These are phyloP conservation scores for Auricularia cornea DNA, from an alignment of 768 basidiomycete species.

Conservation along the genomic window DNA sequence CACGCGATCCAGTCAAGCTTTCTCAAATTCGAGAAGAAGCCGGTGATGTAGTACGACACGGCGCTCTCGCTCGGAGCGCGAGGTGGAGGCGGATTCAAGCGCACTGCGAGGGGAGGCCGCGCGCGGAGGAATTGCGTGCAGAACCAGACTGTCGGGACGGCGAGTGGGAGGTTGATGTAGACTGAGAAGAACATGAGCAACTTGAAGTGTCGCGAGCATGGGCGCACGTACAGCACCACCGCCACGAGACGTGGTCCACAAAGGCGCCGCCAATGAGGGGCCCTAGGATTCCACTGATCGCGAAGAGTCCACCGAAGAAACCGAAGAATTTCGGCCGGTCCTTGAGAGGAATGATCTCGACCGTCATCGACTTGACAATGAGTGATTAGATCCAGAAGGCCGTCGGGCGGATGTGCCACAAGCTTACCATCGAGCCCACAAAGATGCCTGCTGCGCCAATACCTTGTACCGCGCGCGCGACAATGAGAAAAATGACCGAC, in stretches of 20 bases:
- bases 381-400: neutral
- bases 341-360: constrained; percentile 1
- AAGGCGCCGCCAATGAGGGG: constrained; percentile 29
- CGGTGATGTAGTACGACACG: neutral
- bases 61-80: neutral
- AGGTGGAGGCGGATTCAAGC: neutral
- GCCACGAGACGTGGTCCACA: constrained; percentile 25
- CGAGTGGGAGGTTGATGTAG: constrained; percentile 24
- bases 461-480: constrained; percentile 27
- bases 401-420: neutral
- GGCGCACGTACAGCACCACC: constrained; percentile 19
- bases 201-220: no score
- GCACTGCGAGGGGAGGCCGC: neutral
- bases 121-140: constrained; percentile 21
- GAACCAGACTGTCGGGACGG: constrained; percentile 20
- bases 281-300: constrained; percentile 24
- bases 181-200: constrained; percentile 11
- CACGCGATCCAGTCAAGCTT: neutral
- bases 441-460: constrained; percentile 25
- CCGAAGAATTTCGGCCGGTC: constrained; percentile 5
- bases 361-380: constrained; percentile 4
- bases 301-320: constrained; percentile 14
- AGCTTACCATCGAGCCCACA: constrained; percentile 1
- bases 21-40: neutral
- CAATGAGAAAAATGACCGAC: constrained; percentile 22